Conservation (phyloP, 331 rosid genomes). For the Stylosanthes scabra region DNA sequence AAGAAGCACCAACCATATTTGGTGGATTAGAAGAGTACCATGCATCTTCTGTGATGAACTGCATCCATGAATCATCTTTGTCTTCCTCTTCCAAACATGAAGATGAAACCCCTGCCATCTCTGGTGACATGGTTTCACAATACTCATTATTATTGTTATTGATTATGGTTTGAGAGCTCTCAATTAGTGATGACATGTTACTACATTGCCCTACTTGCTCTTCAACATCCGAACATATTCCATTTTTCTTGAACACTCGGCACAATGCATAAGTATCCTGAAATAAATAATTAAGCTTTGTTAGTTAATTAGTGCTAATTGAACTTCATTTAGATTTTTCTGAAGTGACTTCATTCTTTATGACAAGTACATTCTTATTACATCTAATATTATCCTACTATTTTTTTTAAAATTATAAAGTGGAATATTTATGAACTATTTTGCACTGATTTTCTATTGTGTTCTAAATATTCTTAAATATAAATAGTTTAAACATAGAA, state of each 20-base stretch:
- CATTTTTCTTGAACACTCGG: conserved; percentile 97
- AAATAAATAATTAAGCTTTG: conserved; percentile 24
- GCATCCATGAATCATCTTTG: conserved; percentile 99
- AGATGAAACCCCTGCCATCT: conserved; percentile 68
- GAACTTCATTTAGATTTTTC: conserved; percentile 24
- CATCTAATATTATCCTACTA: no score
- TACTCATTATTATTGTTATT: conserved; percentile 38
- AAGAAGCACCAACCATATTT: conserved; percentile 40
- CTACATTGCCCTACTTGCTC: conserved; percentile 77
- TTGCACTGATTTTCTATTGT: no score
- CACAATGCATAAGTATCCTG: conserved; percentile 97
- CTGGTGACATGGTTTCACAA: conserved; percentile 84
- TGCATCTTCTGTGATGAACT: conserved; percentile 91
- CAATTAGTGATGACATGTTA: conserved; percentile 53
- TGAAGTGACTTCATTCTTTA: no score
- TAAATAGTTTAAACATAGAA: no score
- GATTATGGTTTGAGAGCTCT: conserved; percentile 59
- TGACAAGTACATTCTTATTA: no score
- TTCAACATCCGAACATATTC: conserved; percentile 80
- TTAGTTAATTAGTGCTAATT: conserved; percentile 4
- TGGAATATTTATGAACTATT: no score
- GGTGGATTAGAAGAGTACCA: conserved; percentile 79
- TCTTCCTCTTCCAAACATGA: conserved; percentile 84
- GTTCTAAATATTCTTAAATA: no score
- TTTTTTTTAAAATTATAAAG: no score